Conservation (phyloP, 495 filamentous ascomycete species). For the Neurospora sp. region DNA sequence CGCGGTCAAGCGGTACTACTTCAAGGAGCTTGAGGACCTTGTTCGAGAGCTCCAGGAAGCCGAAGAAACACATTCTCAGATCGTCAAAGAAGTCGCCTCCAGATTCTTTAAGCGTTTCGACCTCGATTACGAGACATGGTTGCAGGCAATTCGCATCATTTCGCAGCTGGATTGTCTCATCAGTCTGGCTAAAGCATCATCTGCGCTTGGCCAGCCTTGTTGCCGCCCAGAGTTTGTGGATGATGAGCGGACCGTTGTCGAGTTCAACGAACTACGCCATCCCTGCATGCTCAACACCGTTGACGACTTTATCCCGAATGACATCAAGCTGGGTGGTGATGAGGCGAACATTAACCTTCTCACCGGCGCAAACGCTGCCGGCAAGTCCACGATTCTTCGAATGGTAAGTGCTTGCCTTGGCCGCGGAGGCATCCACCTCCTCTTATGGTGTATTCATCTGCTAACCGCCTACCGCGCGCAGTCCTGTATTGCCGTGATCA, state of each 20-base stretch:
- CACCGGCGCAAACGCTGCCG: constrained; percentile 94
- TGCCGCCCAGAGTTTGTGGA: constrained; percentile 85
- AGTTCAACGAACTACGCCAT: constrained; percentile 87
- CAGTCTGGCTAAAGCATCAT: constrained; percentile 80
- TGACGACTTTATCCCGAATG: constrained; percentile 94
- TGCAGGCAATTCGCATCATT: constrained; percentile 74
- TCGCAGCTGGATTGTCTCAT: constrained; percentile 93
- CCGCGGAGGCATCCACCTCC: background rate
- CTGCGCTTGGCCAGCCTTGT: constrained; percentile 69
- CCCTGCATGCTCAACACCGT: constrained; percentile 86
- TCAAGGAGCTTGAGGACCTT: constrained; percentile 65
- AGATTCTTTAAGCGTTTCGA: constrained; percentile 86
- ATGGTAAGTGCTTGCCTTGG: constrained; percentile 53
- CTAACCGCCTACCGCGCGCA: constrained; percentile 14
- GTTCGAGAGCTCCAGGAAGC: constrained; percentile 85
- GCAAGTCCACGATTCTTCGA: constrained; percentile 94
- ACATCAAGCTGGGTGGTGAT: constrained; percentile 76
- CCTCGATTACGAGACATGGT: constrained; percentile 76
- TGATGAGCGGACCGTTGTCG: constrained; percentile 70
- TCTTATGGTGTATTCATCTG: constrained; percentile 1
- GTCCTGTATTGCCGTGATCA: constrained; percentile 88
- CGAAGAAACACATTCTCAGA: constrained; percentile 88
- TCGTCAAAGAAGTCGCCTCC: constrained; percentile 75
- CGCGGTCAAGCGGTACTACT: constrained; percentile 91
- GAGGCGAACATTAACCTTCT: constrained; percentile 78